phyloP scores from a whole-genome alignment of 2,329 filamentous ascomycete genomes.

The Aspergillus fijiensis region DNA sequence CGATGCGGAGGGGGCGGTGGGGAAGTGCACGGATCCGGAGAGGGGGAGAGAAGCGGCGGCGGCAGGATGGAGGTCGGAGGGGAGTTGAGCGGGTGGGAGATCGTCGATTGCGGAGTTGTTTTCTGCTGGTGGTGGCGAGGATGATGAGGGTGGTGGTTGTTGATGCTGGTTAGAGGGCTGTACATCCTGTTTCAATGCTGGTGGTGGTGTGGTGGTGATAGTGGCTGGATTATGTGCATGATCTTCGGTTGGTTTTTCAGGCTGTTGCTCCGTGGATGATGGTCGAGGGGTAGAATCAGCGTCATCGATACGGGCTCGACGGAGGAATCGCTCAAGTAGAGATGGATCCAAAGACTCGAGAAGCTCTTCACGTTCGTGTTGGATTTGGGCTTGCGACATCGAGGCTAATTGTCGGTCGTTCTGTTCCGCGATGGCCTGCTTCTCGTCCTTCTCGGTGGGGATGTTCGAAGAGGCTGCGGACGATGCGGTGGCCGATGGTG shows the following conservation, averaged over 20 bases:
- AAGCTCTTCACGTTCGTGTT: slow-evolving; percentile 76
- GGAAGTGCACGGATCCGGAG: slow-evolving; percentile 42
- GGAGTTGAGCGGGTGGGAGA: slow-evolving; percentile 34
- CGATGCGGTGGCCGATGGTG: slow-evolving; percentile 12
- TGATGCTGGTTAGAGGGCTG: slow-evolving; percentile 9
- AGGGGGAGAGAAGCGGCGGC: slow-evolving; percentile 38
- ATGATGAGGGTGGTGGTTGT: neutral
- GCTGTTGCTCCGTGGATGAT: neutral
- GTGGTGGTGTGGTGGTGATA: neutral
- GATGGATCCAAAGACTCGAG: slow-evolving; percentile 72
- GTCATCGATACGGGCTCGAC: slow-evolving; percentile 73
- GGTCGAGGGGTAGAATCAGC: slow-evolving; percentile 27
- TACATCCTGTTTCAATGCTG: neutral
- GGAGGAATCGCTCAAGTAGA: slow-evolving; percentile 73
- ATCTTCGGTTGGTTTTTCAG: neutral
- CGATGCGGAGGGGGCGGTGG: slow-evolving; percentile 47
- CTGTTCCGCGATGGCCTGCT: slow-evolving; percentile 73
- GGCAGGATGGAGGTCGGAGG: slow-evolving; percentile 42
- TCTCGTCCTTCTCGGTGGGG: slow-evolving; percentile 52
- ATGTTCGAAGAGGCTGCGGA: slow-evolving; percentile 8
- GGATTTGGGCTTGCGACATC: slow-evolving; percentile 83
- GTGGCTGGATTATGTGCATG: neutral
- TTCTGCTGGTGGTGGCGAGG: slow-evolving; percentile 3
- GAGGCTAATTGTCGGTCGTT: slow-evolving; percentile 70
- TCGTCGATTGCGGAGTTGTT: slow-evolving; percentile 29